Base-by-base conservation (phyloP, 1,284 basidiomycete genomes). In the Porphyrellus sp. region DNA sequence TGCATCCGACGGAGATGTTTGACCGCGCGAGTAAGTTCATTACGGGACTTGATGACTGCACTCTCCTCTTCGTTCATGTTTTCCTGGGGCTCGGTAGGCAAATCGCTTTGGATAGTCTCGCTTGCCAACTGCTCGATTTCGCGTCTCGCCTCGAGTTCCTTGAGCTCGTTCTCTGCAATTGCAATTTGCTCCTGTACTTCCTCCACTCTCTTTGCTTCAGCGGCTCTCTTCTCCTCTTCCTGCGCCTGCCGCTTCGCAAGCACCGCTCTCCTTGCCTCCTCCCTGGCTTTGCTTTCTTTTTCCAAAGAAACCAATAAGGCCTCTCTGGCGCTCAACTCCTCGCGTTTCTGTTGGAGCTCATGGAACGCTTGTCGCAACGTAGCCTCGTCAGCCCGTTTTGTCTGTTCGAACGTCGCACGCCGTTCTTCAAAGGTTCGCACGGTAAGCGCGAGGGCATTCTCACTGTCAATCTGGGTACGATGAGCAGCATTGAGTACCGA, bases 51-150 rank as follows among this genome's bases (percentile, higher is more conserved):
- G 45, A 68, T 46, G n/a, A 2, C 31, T 5, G 49, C 25, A 16
- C 38, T 46, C 46, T 67, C 65, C 15, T 63, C 58, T 21, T 63
- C 56, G 30, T 40, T 20, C 67, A 70, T 68, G 20, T 46, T 53
- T n/a, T 65, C 56, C 30, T 56, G 53, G 3, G 43, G 34, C 21
- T 59, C 54, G 12, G 44, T 46, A 18, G 55, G 59, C 1, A 64
- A 40, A 38, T 53, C 52, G 4, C 53, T 41, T 27, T 46, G 34
- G 9, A 30, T 15, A 12, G 40, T 28, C 24, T 48, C 55, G 1
- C 31, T 40, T 25, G 25, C 33, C 27, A 54, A 27, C 21, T 43
- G 52, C 25, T 24, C 44, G n/a, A 48, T 13, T 20, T 47, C 50
- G 42, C 31, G 24, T 7, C 50, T 49, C 25, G 48, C 39, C 11